A percentile compares a stretch with the other conserved stretches of the same genome.
Evolutionary conservation across 176 grass and related monocot genomes (phyloP).

Genomic region (Echinochloa phyllopogon): DNA sequence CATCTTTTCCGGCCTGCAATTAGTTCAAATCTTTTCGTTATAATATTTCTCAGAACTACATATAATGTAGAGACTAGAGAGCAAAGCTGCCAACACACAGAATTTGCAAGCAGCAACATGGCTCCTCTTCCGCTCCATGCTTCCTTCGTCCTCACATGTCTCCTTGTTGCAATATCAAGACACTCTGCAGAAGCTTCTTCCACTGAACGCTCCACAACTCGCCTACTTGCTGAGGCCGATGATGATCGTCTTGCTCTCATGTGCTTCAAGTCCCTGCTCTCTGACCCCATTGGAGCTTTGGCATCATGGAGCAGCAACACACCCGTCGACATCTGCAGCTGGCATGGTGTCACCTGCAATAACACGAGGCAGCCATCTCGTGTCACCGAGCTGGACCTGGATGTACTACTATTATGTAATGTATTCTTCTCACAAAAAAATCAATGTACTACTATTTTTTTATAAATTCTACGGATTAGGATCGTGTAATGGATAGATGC

Average conservation of each 20-base stretch:
- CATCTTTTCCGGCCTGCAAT: background rate
- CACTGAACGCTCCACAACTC: background rate
- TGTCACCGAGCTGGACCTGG: conserved; percentile 35
- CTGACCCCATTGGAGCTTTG: background rate
- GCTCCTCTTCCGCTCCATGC: background rate
- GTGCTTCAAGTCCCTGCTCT: conserved; percentile 45
- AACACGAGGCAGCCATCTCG: background rate
- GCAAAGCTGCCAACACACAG: background rate
- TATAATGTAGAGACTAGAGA: background rate
- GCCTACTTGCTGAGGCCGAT: background rate
- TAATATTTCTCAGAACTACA: background rate
- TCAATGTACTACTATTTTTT: too few species aligned
- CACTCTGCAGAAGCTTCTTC: background rate
- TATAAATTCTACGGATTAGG: too few species aligned
- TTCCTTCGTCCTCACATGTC: background rate
- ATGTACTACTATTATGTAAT: too few species aligned
- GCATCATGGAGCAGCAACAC: conserved; percentile 31
- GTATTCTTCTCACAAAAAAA: too few species aligned
- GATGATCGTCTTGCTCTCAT: conserved; percentile 24
- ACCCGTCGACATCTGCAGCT: conserved; percentile 27
- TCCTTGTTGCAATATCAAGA: background rate
- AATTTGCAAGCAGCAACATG: background rate
- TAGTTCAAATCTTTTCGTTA: background rate
- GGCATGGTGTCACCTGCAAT: conserved; percentile 43
- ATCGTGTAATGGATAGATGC: too few species aligned